phyloP scores from a whole-genome alignment of 2,329 filamentous ascomycete species.

The Rhexocercosporidium sp. region DNA sequence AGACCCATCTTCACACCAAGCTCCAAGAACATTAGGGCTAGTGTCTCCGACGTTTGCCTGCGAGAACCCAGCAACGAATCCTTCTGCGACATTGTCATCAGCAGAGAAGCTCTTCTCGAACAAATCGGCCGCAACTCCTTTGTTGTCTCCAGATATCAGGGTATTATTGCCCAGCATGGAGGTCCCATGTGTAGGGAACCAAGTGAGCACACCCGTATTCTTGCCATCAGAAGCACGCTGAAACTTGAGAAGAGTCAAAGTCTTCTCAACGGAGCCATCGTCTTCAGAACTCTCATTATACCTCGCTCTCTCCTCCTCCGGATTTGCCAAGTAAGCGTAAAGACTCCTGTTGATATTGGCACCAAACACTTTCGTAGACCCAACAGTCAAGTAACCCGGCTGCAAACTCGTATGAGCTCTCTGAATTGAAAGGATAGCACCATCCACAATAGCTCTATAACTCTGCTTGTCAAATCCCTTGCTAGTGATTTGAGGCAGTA shows the following conservation, averaged over 20 bases:
- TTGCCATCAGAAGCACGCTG: constrained; percentile 75
- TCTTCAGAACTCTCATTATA: constrained; percentile 64
- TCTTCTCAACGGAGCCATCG: constrained; percentile 69
- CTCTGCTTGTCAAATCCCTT: constrained; percentile 86
- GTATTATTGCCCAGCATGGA: constrained; percentile 93
- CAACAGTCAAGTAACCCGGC: constrained; percentile 72
- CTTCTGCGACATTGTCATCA: constrained; percentile 61
- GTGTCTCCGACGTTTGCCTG: constrained; percentile 93
- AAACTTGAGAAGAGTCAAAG: constrained; percentile 77
- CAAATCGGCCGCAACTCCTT: constrained; percentile 86
- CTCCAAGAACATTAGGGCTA: constrained; percentile 84
- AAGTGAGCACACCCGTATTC: constrained; percentile 81
- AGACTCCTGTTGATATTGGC: constrained; percentile 90
- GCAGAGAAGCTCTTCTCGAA: constrained; percentile 72
- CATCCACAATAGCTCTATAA: constrained; percentile 87
- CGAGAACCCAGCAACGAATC: constrained; percentile 89
- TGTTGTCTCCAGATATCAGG: constrained; percentile 91
- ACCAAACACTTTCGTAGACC: constrained; percentile 70
- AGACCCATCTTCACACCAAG: constrained; percentile 87
- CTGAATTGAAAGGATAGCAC: constrained; percentile 80
- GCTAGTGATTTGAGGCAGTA: constrained; percentile 88
- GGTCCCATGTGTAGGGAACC: constrained; percentile 92
- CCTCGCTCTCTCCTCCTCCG: constrained; percentile 70
- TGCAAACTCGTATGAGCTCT: constrained; percentile 75
- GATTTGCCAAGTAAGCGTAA: constrained; percentile 87